Evolutionary conservation across 2,329 filamentous ascomycete genomes (phyloP).

Genomic region (Reticulascus tulasneorum): DNA sequence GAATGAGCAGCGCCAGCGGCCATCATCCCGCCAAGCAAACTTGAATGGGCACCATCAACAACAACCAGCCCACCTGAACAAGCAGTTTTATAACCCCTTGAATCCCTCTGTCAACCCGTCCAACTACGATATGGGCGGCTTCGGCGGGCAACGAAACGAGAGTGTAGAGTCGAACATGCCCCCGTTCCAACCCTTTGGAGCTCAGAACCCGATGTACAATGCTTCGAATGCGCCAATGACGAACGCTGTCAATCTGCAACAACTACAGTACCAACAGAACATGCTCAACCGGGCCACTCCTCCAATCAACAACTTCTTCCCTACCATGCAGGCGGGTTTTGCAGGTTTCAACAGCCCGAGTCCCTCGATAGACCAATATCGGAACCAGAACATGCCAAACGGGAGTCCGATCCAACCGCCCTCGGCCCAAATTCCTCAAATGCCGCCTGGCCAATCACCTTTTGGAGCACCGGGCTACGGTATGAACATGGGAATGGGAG

Average conservation of each 20-base stretch:
- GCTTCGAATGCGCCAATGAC: conserved; percentile 40
- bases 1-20: conserved; percentile 49
- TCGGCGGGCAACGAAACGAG: conserved; percentile 49
- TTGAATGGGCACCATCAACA: conserved; percentile 38
- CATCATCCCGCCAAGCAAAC: conserved; percentile 51
- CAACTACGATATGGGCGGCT: conserved; percentile 47
- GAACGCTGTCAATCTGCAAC: conserved; percentile 46
- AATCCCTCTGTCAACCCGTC: conserved; percentile 34
- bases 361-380: conserved; percentile 52
- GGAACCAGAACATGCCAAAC: conserved; percentile 46
- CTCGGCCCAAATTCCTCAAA: conserved; percentile 34
- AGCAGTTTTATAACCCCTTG: conserved; percentile 49
- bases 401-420: conserved; percentile 48
- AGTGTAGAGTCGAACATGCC: conserved; percentile 46
- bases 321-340: conserved; percentile 52
- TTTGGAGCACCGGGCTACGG: conserved; percentile 48
- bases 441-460: conserved; percentile 37
- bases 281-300: conserved; percentile 51
- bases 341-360: conserved; percentile 46
- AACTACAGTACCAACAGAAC: conserved; percentile 56
- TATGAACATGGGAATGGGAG: conserved; percentile 42
- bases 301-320: conserved; percentile 55
- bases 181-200: conserved; percentile 47
- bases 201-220: conserved; percentile 50
- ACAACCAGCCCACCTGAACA: conserved; percentile 37